Evolutionary conservation across 805 yeast genomes (phyloP).

Genomic region (Myxozyma neotropica): DNA sequence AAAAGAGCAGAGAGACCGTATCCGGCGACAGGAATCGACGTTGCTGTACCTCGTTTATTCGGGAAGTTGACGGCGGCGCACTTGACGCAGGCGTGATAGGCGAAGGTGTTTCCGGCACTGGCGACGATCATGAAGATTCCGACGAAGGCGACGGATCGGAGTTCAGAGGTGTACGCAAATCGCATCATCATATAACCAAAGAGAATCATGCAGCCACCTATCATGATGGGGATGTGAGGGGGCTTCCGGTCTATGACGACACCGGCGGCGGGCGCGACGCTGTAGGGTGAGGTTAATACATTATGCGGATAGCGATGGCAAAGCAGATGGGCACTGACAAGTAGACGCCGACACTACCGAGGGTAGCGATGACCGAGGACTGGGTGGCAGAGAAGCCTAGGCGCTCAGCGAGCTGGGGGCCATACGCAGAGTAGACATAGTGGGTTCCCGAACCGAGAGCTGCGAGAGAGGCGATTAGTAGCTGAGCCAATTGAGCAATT

Average conservation of each 20-base stretch:
- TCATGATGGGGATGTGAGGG: conserved; percentile 53
- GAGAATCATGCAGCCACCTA: conserved; percentile 49
- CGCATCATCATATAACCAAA: conserved; percentile 61
- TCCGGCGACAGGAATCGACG: conserved; percentile 72
- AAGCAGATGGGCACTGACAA: too few relatives aligned
- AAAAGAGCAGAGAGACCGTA: conserved; percentile 75
- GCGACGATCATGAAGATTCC: conserved; percentile 54
- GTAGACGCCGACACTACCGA: conserved; percentile 66
- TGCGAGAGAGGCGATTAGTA: too few relatives aligned
- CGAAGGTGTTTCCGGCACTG: conserved; percentile 71
- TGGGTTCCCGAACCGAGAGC: conserved; percentile 58
- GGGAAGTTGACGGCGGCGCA: conserved; percentile 76
- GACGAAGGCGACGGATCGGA: conserved; percentile 45
- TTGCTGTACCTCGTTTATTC: conserved; percentile 67
- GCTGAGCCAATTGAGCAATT: too few relatives aligned
- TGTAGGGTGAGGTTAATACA: neutral
- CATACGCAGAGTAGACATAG: conserved; percentile 73
- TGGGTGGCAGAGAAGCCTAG: conserved; percentile 63
- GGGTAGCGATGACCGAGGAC: conserved; percentile 63
- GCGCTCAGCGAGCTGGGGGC: conserved; percentile 69
- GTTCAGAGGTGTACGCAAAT: conserved; percentile 50
- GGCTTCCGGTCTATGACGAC: conserved; percentile 64
- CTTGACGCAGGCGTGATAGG: conserved; percentile 66
- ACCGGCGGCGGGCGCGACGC: conserved; percentile 70
- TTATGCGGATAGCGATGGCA: too few relatives aligned